These are phyloP conservation scores for Porodaedalea pini DNA, from an alignment of 1,284 basidiomycete species.

Conservation along the genomic window DNA sequence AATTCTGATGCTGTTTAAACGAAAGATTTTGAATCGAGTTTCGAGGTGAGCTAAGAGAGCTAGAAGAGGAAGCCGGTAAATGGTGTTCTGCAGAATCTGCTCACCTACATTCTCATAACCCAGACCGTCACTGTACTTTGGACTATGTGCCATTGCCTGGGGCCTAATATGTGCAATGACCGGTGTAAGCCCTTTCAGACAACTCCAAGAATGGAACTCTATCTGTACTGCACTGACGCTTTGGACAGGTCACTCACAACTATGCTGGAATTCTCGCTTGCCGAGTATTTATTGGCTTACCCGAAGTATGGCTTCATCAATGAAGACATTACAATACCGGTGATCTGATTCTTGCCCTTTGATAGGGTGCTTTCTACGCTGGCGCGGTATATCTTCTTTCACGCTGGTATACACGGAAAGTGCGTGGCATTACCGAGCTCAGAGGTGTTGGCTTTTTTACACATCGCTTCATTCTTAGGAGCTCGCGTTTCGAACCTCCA, in stretches of 20 bases:
- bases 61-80: constrained; percentile 22
- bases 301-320: constrained; percentile 17
- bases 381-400: constrained; percentile 24
- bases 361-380: constrained; percentile 23
- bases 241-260: constrained; percentile 35
- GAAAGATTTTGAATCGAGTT: no score
- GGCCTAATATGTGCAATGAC: no score
- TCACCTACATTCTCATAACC: constrained; percentile 23
- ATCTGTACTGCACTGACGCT: constrained; percentile 30
- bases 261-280: no score
- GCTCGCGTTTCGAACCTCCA: constrained; percentile 35
- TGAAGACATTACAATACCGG: no score
- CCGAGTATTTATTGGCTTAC: constrained; percentile 27
- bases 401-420: constrained; percentile 25
- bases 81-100: constrained; percentile 24
- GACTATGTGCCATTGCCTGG: no score
- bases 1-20: not conserved
- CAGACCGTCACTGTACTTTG: constrained; percentile 24
- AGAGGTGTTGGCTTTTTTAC: no score
- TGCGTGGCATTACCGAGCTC: no score
- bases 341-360: no score
- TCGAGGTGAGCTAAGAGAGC: no score
- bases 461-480: constrained; percentile 24
- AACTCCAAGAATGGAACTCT: not conserved
- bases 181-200: not conserved